Evolutionary conservation across 495 filamentous ascomycete genomes (phyloP), one percentile per base, ranked within the genome.

Genomic region (Staphylotrichum tortipilum): DNA sequence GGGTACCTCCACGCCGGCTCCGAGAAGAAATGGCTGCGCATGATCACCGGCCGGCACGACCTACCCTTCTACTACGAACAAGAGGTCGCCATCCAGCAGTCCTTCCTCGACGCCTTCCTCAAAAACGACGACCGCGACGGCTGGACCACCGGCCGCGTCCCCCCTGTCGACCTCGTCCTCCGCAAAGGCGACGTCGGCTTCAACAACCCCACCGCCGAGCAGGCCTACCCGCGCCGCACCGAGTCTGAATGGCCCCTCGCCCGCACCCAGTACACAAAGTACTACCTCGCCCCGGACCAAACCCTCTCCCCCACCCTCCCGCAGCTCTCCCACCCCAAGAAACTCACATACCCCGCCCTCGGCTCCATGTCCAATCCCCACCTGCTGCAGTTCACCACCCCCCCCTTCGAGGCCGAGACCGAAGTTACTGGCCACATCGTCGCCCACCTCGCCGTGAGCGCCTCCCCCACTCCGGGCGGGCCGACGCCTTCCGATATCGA

Each of bases 31-130:
- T 85, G 81, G 51, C 64, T 85, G 4, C 73, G 81, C 9, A 81
- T 84, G 58, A 81, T 86, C 53, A 80, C 76, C 0, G 83, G 82
- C 10, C 74, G 83, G 0, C 83, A 86, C 54, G 82, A 86, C 55
- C 68, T 86, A 7, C 83, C 83, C 0, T 85, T 86, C 64, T 86
- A 84, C 64, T 84, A 83, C 52, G 53, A 71, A 3, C 78, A 83
- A 33, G 77, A 83, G 47, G 81, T 82, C 3, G 75, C 82, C 49
- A 23, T 86, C 0, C 82, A 86, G 57, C 70, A 69, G 28, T 79
- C 74, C 49, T 85, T 86, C 54, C 66, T 85, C 2, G 76, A 82
- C 50, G 83, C 82, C 0, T 86, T 85, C 57, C 72, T 86, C 22
- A 83, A 81, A 55, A 78, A 72, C 7, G 68, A 83, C 0, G 83